A percentile compares a stretch with the other conserved stretches of the same genome.
Evolutionary conservation across 1,284 basidiomycete species (phyloP).

Genomic region (Cutaneotrichosporon sp.): DNA sequence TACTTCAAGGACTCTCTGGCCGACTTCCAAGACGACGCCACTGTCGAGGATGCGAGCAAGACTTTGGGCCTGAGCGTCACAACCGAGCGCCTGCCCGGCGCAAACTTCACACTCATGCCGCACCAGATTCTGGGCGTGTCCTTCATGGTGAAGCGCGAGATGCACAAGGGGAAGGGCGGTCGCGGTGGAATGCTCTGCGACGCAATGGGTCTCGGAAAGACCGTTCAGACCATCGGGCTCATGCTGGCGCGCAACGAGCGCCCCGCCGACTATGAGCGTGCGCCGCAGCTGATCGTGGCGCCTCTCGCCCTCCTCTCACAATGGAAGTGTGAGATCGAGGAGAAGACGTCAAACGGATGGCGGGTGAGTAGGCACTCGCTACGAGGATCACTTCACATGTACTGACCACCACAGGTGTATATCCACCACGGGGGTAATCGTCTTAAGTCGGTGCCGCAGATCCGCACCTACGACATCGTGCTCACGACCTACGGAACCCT

Average conservation of each 20-base stretch:
- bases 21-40: constrained; percentile 41
- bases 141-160: constrained; percentile 52
- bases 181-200: constrained; percentile 51
- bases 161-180: constrained; percentile 28
- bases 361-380: no score
- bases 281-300: constrained; percentile 52
- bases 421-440: constrained; percentile 51
- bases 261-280: constrained; percentile 40
- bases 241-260: constrained; percentile 44
- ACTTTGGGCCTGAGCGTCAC: constrained; percentile 30
- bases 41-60: constrained; percentile 36
- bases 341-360: constrained; percentile 38
- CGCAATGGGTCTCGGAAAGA: constrained; percentile 51
- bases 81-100: constrained; percentile 31
- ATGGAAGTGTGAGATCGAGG: constrained; percentile 55
- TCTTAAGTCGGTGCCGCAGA: constrained; percentile 30
- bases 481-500: no score
- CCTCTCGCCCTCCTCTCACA: constrained; percentile 53
- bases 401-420: constrained; percentile 32
- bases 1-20: constrained; percentile 41
- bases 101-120: constrained; percentile 44
- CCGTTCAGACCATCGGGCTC: constrained; percentile 53
- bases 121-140: constrained; percentile 52
- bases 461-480: constrained; percentile 49
- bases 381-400: no score